phyloP scores from a whole-genome alignment of 2,329 filamentous ascomycete genomes.

The Aspergillus neoniger region DNA sequence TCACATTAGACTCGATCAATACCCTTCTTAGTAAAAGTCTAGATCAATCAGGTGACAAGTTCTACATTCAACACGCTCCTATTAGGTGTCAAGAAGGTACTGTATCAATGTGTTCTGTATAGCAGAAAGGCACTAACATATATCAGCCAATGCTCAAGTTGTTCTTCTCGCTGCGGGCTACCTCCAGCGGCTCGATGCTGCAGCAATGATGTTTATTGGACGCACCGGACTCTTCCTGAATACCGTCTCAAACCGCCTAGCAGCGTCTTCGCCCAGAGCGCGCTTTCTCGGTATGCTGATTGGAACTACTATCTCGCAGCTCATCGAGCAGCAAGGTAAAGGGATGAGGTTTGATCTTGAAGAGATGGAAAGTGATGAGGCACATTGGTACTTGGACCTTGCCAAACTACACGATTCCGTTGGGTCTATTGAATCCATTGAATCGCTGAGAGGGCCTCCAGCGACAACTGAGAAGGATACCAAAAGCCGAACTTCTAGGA shows the following conservation, averaged over 20 bases:
- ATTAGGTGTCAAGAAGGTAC: constrained; percentile 85
- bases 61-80: constrained; percentile 84
- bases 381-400: constrained; percentile 71
- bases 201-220: constrained; percentile 68
- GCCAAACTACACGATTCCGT: constrained; percentile 62
- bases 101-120: too few relatives aligned
- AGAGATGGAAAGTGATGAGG: constrained; percentile 72
- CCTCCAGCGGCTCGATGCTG: constrained; percentile 65
- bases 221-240: constrained; percentile 73
- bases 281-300: constrained; percentile 87
- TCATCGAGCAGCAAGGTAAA: constrained; percentile 68
- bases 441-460: constrained; percentile 23
- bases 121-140: constrained; percentile 24
- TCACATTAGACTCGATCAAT: constrained; percentile 39
- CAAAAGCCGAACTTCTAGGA: too few relatives aligned
- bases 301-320: constrained; percentile 68
- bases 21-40: constrained; percentile 67
- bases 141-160: constrained; percentile 74
- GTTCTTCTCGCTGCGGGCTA: constrained; percentile 77
- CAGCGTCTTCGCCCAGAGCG: constrained; percentile 71
- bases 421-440: constrained; percentile 59
- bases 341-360: constrained; percentile 82
- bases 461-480: too few relatives aligned
- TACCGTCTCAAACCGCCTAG: constrained; percentile 81
- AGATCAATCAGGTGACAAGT: constrained; percentile 75